A percentile compares a stretch with the other conserved stretches of the same genome.
Evolutionary conservation across 768 basidiomycete species (phyloP).

Genomic region (Rhizopogon rudus): DNA sequence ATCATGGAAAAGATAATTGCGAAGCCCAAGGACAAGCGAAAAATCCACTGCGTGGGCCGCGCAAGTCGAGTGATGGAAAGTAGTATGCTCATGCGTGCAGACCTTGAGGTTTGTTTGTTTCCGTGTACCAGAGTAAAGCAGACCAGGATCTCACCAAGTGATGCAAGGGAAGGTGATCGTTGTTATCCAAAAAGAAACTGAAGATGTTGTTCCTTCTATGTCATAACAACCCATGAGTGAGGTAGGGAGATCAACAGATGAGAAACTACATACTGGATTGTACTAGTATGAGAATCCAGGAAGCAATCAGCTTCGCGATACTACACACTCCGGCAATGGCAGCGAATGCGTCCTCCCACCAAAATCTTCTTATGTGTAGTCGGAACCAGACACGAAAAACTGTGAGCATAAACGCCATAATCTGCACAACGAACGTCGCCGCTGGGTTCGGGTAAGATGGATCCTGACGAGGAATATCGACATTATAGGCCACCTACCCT

Average conservation of each 20-base stretch:
- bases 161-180: slow-evolving; percentile 18
- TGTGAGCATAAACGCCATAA: slow-evolving; percentile 13
- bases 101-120: slow-evolving; percentile 8
- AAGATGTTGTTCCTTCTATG: slow-evolving; percentile 10
- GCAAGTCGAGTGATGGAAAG: slow-evolving; percentile 20
- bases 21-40: neutral
- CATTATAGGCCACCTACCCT: neutral
- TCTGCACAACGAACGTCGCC: slow-evolving; percentile 15
- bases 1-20: slow-evolving; percentile 10
- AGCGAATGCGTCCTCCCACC: slow-evolving; percentile 27
- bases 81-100: slow-evolving; percentile 20
- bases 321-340: slow-evolving; percentile 11
- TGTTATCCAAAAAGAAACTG: slow-evolving; percentile 16
- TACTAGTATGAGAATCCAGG: slow-evolving; percentile 2
- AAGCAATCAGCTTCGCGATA: slow-evolving; percentile 5
- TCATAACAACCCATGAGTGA: neutral
- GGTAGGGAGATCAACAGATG: neutral
- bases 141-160: slow-evolving; percentile 12
- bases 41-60: slow-evolving; percentile 10
- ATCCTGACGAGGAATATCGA: neutral
- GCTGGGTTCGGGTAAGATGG: neutral
- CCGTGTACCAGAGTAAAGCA: neutral
- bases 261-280: slow-evolving; percentile 9
- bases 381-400: slow-evolving; percentile 24
- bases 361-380: slow-evolving; percentile 14